phyloP scores from a whole-genome alignment of 2,329 filamentous ascomycete genomes.

The Juglanconis juglandina region DNA sequence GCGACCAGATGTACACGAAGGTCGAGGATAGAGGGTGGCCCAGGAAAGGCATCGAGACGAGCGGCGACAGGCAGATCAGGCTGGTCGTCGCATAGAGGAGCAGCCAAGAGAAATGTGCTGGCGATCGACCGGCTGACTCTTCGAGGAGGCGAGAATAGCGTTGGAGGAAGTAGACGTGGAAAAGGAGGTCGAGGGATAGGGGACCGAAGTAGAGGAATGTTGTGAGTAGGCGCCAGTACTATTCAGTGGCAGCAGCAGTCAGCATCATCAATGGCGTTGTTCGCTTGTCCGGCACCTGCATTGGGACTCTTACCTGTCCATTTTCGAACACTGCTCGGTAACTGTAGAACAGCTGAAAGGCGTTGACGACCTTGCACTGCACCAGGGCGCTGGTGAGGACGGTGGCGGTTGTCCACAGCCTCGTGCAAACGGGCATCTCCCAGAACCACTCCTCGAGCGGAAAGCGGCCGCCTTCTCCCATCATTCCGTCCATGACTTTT shows the following conservation, averaged over 20 bases:
- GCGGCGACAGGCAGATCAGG: constrained; percentile 76
- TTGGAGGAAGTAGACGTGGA: constrained; percentile 97
- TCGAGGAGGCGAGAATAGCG: constrained; percentile 93
- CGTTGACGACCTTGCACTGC: constrained; percentile 87
- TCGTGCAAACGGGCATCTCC: constrained; percentile 94
- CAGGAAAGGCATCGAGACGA: constrained; percentile 89
- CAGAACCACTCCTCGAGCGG: constrained; percentile 98
- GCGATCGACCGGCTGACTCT: constrained; percentile 86
- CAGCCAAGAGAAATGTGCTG: constrained; percentile 93
- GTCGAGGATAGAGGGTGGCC: constrained; percentile 91
- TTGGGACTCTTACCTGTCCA: constrained; percentile 65
- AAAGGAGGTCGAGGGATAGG: constrained; percentile 87
- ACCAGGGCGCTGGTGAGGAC: constrained; percentile 84
- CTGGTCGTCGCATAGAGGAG: constrained; percentile 79
- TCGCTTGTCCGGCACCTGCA: background rate
- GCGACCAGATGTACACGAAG: constrained; percentile 96
- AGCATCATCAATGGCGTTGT: background rate
- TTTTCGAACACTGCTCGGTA: constrained; percentile 88
- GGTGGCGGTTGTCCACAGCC: constrained; percentile 95
- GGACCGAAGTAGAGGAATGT: constrained; percentile 98
- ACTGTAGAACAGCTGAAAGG: constrained; percentile 96
- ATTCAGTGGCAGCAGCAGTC: constrained; percentile 13
- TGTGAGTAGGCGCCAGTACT: constrained; percentile 97
- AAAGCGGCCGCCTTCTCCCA: constrained; percentile 59
- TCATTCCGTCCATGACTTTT: constrained; percentile 53